Conservation (phyloP, 1,139 yeast species). For the Geotrichum europaeum region DNA sequence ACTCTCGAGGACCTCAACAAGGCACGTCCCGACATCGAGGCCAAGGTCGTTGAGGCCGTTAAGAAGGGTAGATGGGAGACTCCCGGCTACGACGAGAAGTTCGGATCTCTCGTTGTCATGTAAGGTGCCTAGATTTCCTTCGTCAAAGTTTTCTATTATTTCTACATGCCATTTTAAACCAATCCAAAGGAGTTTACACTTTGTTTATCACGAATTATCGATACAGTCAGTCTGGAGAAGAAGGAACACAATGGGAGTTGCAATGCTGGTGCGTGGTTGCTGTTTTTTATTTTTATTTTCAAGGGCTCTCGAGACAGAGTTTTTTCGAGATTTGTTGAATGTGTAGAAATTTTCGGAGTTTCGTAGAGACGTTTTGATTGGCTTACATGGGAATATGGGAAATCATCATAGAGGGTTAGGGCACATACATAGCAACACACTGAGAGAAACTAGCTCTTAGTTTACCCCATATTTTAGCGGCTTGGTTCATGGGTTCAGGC, state of each 20-base stretch:
- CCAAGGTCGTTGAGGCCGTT: slow-evolving; percentile 91
- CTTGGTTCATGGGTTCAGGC: neutral
- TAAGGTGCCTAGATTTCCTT: slow-evolving; percentile 34
- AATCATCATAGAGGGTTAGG: neutral
- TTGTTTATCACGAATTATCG: neutral
- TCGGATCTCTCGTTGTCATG: slow-evolving; percentile 94
- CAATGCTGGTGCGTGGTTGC: neutral
- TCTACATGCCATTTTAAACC: neutral
- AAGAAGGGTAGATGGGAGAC: slow-evolving; percentile 97
- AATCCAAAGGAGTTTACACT: neutral
- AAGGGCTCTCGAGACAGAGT: neutral
- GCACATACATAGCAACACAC: neutral
- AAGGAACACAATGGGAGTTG: neutral
- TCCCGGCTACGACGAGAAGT: slow-evolving; percentile 97
- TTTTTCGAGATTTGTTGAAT: neutral
- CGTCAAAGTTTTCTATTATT: neutral
- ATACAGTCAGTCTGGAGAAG: neutral
- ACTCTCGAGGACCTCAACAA: slow-evolving; percentile 90
- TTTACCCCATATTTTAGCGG: neutral
- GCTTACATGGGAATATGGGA: neutral
- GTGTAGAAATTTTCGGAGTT: neutral
- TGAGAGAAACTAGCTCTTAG: too few relatives aligned
- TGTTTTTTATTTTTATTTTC: neutral
- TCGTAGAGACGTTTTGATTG: neutral
- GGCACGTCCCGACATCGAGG: slow-evolving; percentile 97